Evolutionary conservation across 805 yeast species (phyloP).

Genomic region (Barnettozyma salicaria): DNA sequence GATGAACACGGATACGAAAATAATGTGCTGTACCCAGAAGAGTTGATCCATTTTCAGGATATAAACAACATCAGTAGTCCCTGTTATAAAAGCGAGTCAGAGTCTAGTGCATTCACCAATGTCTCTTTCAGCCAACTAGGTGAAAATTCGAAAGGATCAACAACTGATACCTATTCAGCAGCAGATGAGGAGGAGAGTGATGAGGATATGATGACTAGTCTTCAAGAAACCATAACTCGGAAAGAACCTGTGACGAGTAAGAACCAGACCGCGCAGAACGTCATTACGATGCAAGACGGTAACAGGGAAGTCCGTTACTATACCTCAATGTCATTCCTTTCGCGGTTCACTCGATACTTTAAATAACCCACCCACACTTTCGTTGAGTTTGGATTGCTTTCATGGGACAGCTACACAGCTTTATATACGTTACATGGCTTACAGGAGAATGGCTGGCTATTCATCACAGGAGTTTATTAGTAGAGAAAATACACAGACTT

Average conservation of each 20-base stretch:
- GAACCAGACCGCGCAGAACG: neutral
- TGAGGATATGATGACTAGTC: conserved; percentile 17
- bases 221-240: conserved; percentile 20
- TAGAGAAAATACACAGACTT: conserved; percentile 1
- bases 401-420: too few species aligned
- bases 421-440: too few species aligned
- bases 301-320: conserved; percentile 20
- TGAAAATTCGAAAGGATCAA: conserved; percentile 6
- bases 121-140: conserved; percentile 21
- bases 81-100: conserved; percentile 19
- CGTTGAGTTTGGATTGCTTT: neutral
- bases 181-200: conserved; percentile 15
- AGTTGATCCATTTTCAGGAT: conserved; percentile 12
- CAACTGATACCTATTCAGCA: conserved; percentile 5
- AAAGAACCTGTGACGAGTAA: neutral
- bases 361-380: conserved; percentile 10
- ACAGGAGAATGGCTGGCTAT: neutral
- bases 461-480: conserved; percentile 4
- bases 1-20: conserved; percentile 41
- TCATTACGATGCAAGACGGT: conserved; percentile 5
- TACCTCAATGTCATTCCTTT: conserved; percentile 22
- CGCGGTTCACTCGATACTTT: conserved; percentile 23
- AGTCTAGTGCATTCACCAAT: conserved; percentile 22
- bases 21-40: conserved; percentile 39
- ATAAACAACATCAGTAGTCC: neutral